Conservation (phyloP, 2,329 filamentous ascomycete genomes). For the Aspergillus floridensis region DNA sequence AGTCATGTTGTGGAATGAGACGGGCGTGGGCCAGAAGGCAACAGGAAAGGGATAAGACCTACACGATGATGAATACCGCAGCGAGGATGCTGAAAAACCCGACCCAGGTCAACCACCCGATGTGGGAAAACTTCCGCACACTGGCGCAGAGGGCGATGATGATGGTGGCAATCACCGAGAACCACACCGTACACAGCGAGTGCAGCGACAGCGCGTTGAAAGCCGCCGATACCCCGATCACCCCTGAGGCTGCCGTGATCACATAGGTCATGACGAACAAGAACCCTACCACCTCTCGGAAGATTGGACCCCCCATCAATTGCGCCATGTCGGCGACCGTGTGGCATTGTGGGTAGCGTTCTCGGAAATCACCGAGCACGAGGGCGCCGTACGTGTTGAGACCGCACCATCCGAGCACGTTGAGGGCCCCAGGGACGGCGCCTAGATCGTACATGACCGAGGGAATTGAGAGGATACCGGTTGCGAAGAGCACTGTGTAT, state of each 20-base stretch:
- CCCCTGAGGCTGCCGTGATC: slow-evolving; percentile 56
- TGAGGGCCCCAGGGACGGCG: slow-evolving; percentile 17
- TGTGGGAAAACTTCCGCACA: slow-evolving; percentile 59
- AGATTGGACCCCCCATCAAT: slow-evolving; percentile 52
- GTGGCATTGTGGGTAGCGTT: slow-evolving; percentile 52
- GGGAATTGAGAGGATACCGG: slow-evolving; percentile 21
- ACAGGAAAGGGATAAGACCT: neutral
- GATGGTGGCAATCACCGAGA: slow-evolving; percentile 53
- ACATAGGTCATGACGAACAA: slow-evolving; percentile 60
- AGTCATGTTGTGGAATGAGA: neutral
- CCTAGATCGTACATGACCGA: slow-evolving; percentile 20
- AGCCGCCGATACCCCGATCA: slow-evolving; percentile 58
- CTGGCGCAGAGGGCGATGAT: slow-evolving; percentile 50
- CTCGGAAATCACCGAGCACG: slow-evolving; percentile 53
- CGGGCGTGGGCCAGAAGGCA: neutral
- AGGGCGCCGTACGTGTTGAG: slow-evolving; percentile 48
- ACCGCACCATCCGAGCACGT: slow-evolving; percentile 16
- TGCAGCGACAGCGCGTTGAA: slow-evolving; percentile 61
- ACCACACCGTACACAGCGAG: slow-evolving; percentile 59
- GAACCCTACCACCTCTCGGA: slow-evolving; percentile 54
- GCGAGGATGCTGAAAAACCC: slow-evolving; percentile 59
- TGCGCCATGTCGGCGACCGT: slow-evolving; percentile 59
- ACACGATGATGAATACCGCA: slow-evolving; percentile 58
- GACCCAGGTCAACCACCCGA: slow-evolving; percentile 61
- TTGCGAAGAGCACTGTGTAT: slow-evolving; percentile 23